A percentile compares a stretch with the other conserved stretches of the same genome.
Evolutionary conservation across 2,329 filamentous ascomycete species (phyloP).

Genomic region (Arthroderma uncinatum): DNA sequence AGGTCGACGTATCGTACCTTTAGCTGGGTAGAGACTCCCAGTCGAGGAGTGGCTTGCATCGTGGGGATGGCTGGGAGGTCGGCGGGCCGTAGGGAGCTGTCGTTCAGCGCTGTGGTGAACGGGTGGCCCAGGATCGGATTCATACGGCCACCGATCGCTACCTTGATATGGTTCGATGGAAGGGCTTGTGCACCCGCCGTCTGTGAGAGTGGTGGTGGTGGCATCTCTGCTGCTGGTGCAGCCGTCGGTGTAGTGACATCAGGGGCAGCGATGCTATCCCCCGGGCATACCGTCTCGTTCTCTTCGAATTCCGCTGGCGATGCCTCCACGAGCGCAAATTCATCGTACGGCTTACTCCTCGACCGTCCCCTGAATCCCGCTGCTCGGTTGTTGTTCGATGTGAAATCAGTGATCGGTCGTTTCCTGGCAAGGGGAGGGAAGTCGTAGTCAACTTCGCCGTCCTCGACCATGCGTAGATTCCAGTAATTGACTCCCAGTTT

Average conservation of each 20-base stretch:
- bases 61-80: conserved; percentile 36
- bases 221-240: conserved; percentile 11
- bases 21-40: conserved; percentile 47
- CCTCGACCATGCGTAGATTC: conserved; percentile 57
- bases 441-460: conserved; percentile 56
- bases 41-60: conserved; percentile 42
- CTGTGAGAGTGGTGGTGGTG: conserved; percentile 7
- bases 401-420: conserved; percentile 51
- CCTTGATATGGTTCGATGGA: conserved; percentile 17
- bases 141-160: conserved; percentile 16
- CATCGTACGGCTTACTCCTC: conserved; percentile 54
- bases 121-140: conserved; percentile 38
- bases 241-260: conserved; percentile 22
- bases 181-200: not conserved
- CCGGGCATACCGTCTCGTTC: conserved; percentile 47
- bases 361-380: conserved; percentile 43
- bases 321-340: conserved; percentile 54
- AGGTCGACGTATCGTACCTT: conserved; percentile 51
- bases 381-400: conserved; percentile 55
- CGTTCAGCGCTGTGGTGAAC: conserved; percentile 37
- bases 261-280: conserved; percentile 32
- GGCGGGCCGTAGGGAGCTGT: conserved; percentile 36
- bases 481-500: conserved; percentile 52
- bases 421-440: conserved; percentile 50
- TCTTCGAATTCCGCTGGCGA: conserved; percentile 44